Base-by-base conservation (phyloP, 257 asterid genomes). In the Thymus quinquecostatus region DNA sequence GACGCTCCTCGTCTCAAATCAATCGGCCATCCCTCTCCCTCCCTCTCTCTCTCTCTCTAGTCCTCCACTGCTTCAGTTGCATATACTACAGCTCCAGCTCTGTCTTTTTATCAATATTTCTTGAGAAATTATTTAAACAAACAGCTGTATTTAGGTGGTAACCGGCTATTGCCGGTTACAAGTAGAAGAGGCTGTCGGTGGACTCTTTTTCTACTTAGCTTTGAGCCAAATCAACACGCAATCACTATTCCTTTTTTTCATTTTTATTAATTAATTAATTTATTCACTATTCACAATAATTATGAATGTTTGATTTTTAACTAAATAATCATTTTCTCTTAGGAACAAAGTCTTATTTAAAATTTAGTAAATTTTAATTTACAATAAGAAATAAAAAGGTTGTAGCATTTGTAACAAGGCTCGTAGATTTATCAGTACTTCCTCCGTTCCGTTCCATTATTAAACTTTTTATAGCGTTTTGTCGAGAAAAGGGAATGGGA, bases 111-210 rank as follows among this genome's bases (percentile, higher is more conserved):
- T 75, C 80, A 51, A 61, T 21, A 21, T 74, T 72, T 70, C 60
- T 72, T 59, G 53, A 44, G 28, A 14, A n/a, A 8, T 79, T 70
- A 50, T 69, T 83, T 66, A 75, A 58, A 30, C 48, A 43, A 38
- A 43, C 49, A 38, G 64, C 77, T 70, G 77, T 56, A 50, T 44
- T 63, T 9, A 47, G 6, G 32, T 10, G 41, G 41, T 43, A 14
- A 76, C 73, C 68, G 73, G 73, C 51, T 59, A 32, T 54, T 56
- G 79, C 85, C 69, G 78, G 88, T 73, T 75, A 33, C 10, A 8
- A 70, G 48, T 53, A 8, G 3, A 40, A 71, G 30, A 21, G 38
- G 68, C 34, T 72, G 82, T 78, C 82, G 79, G 82, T 78, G 82
- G 64, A 12, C 65, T 38, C 41, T 0, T 4, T 21, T 21, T 21